Evolutionary conservation across 352 stramenopile genomes (phyloP).

Genomic region (Thalassiosira allenii): DNA sequence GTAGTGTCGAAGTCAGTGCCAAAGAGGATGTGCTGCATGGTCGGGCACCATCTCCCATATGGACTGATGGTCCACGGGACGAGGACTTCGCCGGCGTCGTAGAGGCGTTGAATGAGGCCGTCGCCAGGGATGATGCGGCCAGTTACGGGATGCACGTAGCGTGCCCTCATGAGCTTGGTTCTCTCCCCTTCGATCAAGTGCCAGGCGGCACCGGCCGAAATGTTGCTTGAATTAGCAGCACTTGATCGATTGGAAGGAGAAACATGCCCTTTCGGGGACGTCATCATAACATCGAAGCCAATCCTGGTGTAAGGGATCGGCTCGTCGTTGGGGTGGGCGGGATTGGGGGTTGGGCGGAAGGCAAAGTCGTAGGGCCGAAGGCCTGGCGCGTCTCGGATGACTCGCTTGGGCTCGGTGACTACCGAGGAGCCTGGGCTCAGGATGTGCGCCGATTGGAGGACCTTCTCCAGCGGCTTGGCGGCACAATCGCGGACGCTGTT

Average conservation of each 20-base stretch:
- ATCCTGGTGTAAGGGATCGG: not conserved
- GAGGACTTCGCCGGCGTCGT: not conserved
- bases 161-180: constrained; percentile 16
- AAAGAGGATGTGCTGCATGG: constrained; percentile 4
- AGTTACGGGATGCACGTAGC: not conserved
- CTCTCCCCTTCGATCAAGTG: constrained; percentile 3
- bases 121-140: constrained; percentile 1
- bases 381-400: not conserved
- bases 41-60: not conserved
- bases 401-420: not conserved
- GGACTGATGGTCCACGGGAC: not conserved
- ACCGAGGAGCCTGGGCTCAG: not conserved
- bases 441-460: constrained; percentile 9
- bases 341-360: not conserved
- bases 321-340: not conserved
- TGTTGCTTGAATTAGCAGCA: constrained; percentile 13
- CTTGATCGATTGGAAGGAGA: constrained; percentile 3
- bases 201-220: constrained; percentile 14
- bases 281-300: constrained; percentile 20
- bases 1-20: not conserved
- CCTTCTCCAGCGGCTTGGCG: not conserved
- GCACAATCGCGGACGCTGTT: constrained; percentile 19
- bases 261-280: constrained; percentile 2
- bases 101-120: constrained; percentile 5
- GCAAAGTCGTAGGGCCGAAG: constrained; percentile 13